phyloP scores from a whole-genome alignment of 139 green algal genomes.

The Tetraselmis chui region DNA sequence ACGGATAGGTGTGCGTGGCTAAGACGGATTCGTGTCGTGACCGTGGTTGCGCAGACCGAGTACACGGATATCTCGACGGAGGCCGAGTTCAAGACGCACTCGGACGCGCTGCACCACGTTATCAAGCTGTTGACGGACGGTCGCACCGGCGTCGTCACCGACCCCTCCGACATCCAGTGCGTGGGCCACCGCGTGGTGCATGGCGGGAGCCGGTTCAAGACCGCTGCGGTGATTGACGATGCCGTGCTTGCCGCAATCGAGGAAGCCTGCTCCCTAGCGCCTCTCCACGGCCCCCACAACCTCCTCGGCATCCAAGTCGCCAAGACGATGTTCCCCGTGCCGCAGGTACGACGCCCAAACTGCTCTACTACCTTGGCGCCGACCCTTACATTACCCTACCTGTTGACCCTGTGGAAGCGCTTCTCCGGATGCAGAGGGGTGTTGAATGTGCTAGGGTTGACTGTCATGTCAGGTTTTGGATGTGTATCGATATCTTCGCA shows the following conservation, averaged over 20 bases:
- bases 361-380: too few relatives aligned
- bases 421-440: too few relatives aligned
- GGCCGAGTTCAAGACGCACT: background rate
- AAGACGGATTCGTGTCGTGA: too few relatives aligned
- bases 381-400: too few relatives aligned
- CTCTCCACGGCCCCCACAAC: constrained; percentile 81
- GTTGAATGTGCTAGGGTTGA: too few relatives aligned
- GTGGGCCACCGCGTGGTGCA: constrained; percentile 78
- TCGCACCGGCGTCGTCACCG: background rate
- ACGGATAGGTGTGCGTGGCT: too few relatives aligned
- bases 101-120: background rate
- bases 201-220: constrained; percentile 46
- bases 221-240: constrained; percentile 47
- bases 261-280: constrained; percentile 58
- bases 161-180: constrained; percentile 2
- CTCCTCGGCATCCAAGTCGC: constrained; percentile 61
- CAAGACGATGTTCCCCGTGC: constrained; percentile 36
- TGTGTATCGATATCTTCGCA: too few relatives aligned
- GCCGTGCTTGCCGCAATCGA: constrained; percentile 46
- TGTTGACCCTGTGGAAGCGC: too few relatives aligned
- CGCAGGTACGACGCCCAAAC: background rate
- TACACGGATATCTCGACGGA: background rate
- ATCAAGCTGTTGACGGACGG: constrained; percentile 6
- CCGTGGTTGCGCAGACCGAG: background rate
- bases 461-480: too few relatives aligned